These are phyloP conservation scores for Populus nigra DNA, from an alignment of 345 rosid species.

Conservation along the genomic window DNA sequence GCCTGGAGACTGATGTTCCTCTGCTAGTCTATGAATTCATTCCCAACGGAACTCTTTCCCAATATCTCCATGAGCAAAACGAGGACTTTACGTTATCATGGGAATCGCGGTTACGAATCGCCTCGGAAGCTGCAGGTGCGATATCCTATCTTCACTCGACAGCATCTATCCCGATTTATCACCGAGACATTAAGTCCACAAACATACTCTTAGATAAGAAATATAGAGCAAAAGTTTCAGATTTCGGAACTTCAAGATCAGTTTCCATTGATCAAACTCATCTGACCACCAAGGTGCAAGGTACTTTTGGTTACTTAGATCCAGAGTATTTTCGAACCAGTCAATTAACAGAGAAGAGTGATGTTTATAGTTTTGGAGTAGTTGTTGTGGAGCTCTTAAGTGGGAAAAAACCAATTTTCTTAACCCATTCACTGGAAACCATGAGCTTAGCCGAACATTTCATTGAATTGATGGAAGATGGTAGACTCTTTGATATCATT, in stretches of 20 bases:
- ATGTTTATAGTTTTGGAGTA: slow-evolving; percentile 31
- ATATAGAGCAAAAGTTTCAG: slow-evolving; percentile 22
- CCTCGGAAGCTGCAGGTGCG: slow-evolving; percentile 21
- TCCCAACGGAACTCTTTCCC: slow-evolving; percentile 9
- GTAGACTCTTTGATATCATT: background rate
- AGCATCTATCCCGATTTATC: slow-evolving; percentile 16
- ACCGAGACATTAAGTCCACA: slow-evolving; percentile 18
- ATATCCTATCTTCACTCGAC: slow-evolving; percentile 19
- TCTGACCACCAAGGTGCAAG: slow-evolving; percentile 24
- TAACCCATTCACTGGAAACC: background rate
- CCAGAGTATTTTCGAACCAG: slow-evolving; percentile 17
- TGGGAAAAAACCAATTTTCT: slow-evolving; percentile 17
- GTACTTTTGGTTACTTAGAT: slow-evolving; percentile 32
- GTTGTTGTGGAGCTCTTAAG: slow-evolving; percentile 17
- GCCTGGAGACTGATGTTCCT: slow-evolving; percentile 16
- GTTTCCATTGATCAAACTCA: slow-evolving; percentile 19
- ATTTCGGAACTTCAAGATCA: slow-evolving; percentile 23
- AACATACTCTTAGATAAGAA: slow-evolving; percentile 27
- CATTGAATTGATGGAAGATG: slow-evolving; percentile 2
- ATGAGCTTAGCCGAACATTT: slow-evolving; percentile 18
- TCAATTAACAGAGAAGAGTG: slow-evolving; percentile 22
- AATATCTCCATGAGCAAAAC: slow-evolving; percentile 9
- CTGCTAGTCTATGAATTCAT: slow-evolving; percentile 12
- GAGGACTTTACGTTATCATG: slow-evolving; percentile 6
- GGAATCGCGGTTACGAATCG: slow-evolving; percentile 19